phyloP scores from a whole-genome alignment of 2,329 filamentous ascomycete species.

The Paramyrothecium sp. region DNA sequence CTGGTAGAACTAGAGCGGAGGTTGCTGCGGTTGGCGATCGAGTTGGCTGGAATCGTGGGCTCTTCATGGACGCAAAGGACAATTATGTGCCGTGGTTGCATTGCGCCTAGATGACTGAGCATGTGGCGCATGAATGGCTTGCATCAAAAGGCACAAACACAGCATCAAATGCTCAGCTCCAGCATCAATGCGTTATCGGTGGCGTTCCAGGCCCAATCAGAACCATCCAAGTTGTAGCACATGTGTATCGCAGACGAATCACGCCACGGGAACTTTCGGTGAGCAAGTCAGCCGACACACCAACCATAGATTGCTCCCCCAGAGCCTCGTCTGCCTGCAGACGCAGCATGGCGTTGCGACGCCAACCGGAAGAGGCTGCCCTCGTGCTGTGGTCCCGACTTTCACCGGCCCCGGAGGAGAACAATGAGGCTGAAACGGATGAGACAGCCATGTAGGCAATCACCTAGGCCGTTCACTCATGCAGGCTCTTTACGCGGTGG shows the following conservation, averaged over 20 bases:
- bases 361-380: background rate
- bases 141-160: background rate
- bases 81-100: background rate
- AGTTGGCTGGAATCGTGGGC: too few species aligned
- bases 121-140: too few species aligned
- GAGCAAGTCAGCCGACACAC: background rate
- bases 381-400: background rate
- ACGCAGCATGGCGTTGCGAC: background rate
- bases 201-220: background rate
- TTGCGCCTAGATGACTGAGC: background rate
- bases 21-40: too few species aligned
- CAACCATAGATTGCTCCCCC: background rate
- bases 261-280: background rate
- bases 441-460: background rate
- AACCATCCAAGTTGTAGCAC: background rate
- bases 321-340: background rate
- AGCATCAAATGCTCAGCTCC: background rate
- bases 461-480: background rate
- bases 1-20: too few species aligned
- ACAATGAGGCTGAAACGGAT: background rate
- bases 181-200: background rate
- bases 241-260: background rate
- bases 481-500: background rate
- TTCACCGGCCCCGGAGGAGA: background rate
- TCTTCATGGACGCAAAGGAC: too few species aligned